These are phyloP conservation scores for Cardiospermum halicacabum DNA, from an alignment of 345 rosid genomes.

Conservation along the genomic window DNA sequence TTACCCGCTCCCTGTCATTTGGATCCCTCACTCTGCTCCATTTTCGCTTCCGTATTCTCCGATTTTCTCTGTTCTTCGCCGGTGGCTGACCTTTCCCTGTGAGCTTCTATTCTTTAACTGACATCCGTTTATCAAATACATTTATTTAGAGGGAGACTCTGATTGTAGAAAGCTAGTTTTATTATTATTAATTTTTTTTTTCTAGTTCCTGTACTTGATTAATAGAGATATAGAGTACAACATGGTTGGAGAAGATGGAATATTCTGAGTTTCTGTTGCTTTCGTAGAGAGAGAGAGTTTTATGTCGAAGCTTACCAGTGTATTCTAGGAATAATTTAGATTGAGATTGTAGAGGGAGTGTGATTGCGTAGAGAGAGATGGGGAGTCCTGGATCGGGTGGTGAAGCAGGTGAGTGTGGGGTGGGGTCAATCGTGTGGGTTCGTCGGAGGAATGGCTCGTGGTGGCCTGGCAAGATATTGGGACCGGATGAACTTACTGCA, in stretches of 20 bases:
- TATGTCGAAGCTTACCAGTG: background rate
- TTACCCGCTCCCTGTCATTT: conserved; percentile 27
- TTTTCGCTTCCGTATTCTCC: conserved; percentile 33
- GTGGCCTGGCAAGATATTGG: conserved; percentile 98
- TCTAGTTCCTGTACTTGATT: background rate
- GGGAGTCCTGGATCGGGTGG: conserved; percentile 50
- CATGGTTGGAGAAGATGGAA: background rate
- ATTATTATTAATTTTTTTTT: too few species aligned
- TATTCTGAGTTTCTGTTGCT: background rate
- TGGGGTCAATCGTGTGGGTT: conserved; percentile 94
- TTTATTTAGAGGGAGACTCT: background rate
- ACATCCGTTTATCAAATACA: background rate
- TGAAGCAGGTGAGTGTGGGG: conserved; percentile 43
- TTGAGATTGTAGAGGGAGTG: background rate
- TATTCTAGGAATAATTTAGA: background rate
- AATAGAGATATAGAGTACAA: background rate
- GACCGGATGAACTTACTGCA: conserved; percentile 72
- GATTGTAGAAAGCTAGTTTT: background rate
- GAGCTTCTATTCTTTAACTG: background rate
- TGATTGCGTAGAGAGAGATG: conserved; percentile 23
- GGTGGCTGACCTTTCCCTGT: conserved; percentile 31
- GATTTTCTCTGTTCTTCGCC: conserved; percentile 33
- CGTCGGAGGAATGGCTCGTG: conserved; percentile 97
- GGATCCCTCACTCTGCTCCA: conserved; percentile 26
- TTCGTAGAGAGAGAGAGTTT: background rate